Conservation (phyloP, 257 asterid genomes). For the Nyctanthes arbortristis region DNA sequence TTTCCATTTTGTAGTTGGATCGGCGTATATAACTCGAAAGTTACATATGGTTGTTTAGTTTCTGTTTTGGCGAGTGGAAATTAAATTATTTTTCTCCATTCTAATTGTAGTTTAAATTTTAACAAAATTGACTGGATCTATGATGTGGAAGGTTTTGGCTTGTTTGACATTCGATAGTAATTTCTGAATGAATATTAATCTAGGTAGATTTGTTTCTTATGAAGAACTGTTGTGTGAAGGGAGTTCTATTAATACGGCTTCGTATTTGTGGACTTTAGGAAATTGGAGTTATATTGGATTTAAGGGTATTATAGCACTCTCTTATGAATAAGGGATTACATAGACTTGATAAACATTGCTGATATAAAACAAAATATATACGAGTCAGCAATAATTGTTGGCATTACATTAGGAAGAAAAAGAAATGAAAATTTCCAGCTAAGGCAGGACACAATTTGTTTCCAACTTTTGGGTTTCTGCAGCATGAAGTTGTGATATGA, state of each 20-base stretch:
- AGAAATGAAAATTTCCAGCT: neutral
- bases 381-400: neutral
- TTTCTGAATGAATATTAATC: neutral
- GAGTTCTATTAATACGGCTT: neutral
- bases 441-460: neutral
- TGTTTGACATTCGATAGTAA: neutral
- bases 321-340: neutral
- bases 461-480: neutral
- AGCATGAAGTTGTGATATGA: neutral
- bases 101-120: neutral
- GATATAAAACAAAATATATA: neutral
- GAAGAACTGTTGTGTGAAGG: no score
- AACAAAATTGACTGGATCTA: neutral
- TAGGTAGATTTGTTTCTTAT: no score
- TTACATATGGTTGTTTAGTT: neutral
- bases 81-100: neutral
- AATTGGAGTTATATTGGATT: neutral
- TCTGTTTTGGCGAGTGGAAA: neutral
- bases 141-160: neutral
- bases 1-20: neutral
- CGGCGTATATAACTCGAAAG: neutral
- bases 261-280: neutral
- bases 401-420: neutral
- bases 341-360: neutral
- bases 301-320: neutral